A percentile compares a stretch with the other conserved stretches of the same genome.
Conservation (phyloP, 129 eudicot genomes). For the Ambrosia artemisiifolia region DNA sequence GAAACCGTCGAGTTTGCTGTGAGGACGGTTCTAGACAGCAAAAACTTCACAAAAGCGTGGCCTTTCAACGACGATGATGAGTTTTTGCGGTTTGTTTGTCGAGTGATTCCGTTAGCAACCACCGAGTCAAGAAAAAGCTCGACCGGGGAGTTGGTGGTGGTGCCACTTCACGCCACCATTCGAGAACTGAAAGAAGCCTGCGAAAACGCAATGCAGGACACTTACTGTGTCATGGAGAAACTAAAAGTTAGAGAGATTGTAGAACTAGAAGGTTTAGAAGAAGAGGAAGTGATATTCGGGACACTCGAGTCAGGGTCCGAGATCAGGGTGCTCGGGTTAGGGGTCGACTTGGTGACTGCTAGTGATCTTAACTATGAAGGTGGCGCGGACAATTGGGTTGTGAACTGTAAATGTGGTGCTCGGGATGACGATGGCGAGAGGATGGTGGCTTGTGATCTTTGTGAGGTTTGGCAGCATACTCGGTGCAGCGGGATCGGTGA, state of each 20-base stretch:
- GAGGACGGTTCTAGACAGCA: slow-evolving; percentile 48
- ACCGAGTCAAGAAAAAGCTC: slow-evolving; percentile 8
- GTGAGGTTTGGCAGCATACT: slow-evolving; percentile 95
- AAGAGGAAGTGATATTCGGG: slow-evolving; percentile 71
- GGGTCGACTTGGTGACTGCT: slow-evolving; percentile 42
- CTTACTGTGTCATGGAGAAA: slow-evolving; percentile 60
- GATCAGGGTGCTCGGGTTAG: slow-evolving; percentile 47
- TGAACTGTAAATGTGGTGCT: slow-evolving; percentile 82
- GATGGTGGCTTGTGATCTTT: slow-evolving; percentile 90
- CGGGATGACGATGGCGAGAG: slow-evolving; percentile 89
- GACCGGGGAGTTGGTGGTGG: slow-evolving; percentile 47
- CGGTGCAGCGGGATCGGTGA: slow-evolving; percentile 77
- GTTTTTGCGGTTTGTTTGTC: slow-evolving; percentile 53
- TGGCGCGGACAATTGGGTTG: slow-evolving; percentile 79
- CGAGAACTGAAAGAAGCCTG: slow-evolving; percentile 53
- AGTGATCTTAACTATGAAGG: slow-evolving; percentile 54
- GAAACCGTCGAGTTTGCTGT: slow-evolving; percentile 42
- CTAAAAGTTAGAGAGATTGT: slow-evolving; percentile 48
- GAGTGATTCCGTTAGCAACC: slow-evolving; percentile 26
- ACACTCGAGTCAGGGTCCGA: slow-evolving; percentile 63
- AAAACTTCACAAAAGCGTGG: slow-evolving; percentile 76
- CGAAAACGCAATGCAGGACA: slow-evolving; percentile 58
- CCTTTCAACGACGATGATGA: slow-evolving; percentile 57
- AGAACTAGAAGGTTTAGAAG: slow-evolving; percentile 43
- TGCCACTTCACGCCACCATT: slow-evolving; percentile 63